Evolutionary conservation across 2,329 filamentous ascomycete species (phyloP), one percentile per base, ranked within the genome.

Genomic region (Ceratocystis papillata): DNA sequence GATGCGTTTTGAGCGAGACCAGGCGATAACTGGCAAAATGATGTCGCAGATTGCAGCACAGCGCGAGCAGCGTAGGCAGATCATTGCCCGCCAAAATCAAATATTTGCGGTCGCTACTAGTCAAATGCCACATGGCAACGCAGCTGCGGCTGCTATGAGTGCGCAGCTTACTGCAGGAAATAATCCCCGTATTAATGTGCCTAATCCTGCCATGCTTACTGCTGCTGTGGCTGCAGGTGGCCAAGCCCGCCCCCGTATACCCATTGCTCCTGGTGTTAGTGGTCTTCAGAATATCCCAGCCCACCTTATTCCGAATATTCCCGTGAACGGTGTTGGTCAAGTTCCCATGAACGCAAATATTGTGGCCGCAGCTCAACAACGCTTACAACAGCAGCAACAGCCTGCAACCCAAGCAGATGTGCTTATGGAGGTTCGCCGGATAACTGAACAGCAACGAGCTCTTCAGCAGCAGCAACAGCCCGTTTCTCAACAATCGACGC

Each of bases 1-100:
- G 64, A 81, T 96, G 73, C 91, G 94, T 71, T 87, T 88, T 77
- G 93, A 97, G 73, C 85, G 90, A 57, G 93, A 97, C 71, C 81
- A 92, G 72, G 80, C 81, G 69, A 72, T 87, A 66, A 80, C 80
- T 22, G 83, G 17, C 1, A 67, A 87, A 73, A 81, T 82, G 72
- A 79, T 86, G 77, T 77, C 79, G 63, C 77, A 80, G 69, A 79
- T 78, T 69, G 77, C 79, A 64, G 63, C 37, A 3, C 79, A 80
- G 70, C 83, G 87, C 67, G 85, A 88, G 73, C 80, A 88, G 71
- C 75, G 76, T 68, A 78, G 66, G 5, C 65, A 67, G 20, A 50
- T 63, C 44, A 61, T 67, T 46, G 59, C 53, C 7, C 61, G 65
- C 10, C 63, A 65, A 37, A 55, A 25, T 8, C 66, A 67, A 22